These are phyloP conservation scores for Russula compacta DNA, from an alignment of 768 basidiomycete genomes.

Conservation along the genomic window DNA sequence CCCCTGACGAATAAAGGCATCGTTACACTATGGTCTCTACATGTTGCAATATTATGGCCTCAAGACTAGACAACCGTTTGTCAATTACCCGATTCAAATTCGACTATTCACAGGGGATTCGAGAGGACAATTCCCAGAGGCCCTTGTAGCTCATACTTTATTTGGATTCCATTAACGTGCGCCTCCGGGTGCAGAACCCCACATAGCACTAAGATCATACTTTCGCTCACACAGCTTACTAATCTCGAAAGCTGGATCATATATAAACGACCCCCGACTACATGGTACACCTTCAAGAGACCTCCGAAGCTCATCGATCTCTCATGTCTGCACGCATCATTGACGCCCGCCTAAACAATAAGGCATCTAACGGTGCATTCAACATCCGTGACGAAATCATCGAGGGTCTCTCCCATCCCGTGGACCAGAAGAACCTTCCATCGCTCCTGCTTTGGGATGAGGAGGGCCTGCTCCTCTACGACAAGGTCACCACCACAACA, in stretches of 20 bases:
- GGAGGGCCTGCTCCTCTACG: conserved; percentile 76
- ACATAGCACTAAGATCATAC: not conserved
- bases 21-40: not conserved
- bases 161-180: too few species aligned
- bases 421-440: conserved; percentile 56
- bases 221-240: not conserved
- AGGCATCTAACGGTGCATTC: conserved; percentile 25
- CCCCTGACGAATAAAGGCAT: not conserved
- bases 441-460: conserved; percentile 85
- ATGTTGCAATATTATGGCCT: not conserved
- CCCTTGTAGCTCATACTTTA: not conserved
- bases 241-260: not conserved
- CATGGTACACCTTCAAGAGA: not conserved
- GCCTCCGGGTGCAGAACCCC: too few species aligned
- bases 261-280: not conserved
- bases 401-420: conserved; percentile 45
- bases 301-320: not conserved
- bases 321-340: conserved; percentile 34
- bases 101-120: not conserved
- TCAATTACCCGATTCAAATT: not conserved
- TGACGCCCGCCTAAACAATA: conserved; percentile 36
- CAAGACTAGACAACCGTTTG: not conserved
- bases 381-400: conserved; percentile 39
- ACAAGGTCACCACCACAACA: conserved; percentile 59
- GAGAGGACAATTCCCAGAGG: not conserved